Base-by-base conservation (phyloP, 2,329 filamentous ascomycete species). In the Fusarium brevicatenulatum region DNA sequence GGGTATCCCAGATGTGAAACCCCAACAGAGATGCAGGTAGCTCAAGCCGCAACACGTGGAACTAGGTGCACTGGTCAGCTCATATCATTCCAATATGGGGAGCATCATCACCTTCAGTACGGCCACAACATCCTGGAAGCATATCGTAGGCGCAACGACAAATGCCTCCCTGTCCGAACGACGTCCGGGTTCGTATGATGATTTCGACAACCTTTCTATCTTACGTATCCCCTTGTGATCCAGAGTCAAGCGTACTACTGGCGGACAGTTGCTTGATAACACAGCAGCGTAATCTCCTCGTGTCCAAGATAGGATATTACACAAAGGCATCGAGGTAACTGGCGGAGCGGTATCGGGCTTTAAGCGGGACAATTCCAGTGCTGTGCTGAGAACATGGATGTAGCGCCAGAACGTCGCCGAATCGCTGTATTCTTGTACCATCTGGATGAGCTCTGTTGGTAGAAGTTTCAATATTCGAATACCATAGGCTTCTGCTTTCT, bases 1-100 rank as follows among this genome's bases (percentile, higher is more conserved):
- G 66, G 3, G 58, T 69, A 9, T 69, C 66, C 66, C 66, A 69
- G 5, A 69, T 47, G 5, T 69, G 66, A 19, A 69, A 53, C 3
- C 65, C 58, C 9, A 23, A 42, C 44, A 44, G 23, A 10, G 42
- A n/a, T 12, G 40, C 18, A 19, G 58, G 43, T 7, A 64, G 34
- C n/a, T 47, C 21, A 13, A 69, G 66, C 7, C 21, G 16, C 4
- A 69, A 18, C 7, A 65, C 40, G 10, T 69, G 63, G 32, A 58
- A 58, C 66, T 69, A n/a, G 36, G 19, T 54, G 10, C 5, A 11
- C 21, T 15, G 2, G 39, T 69, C 42, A 69, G 65, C 32, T 25
- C 25, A n/a, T 3, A n/a, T 28, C 25, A 18, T 34, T 15, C 4
- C 1, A 19, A 28, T 18, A n/a, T 28, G 7, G 5, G 18, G 19